A percentile compares a stretch with the other conserved stretches of the same genome.
Conservation (phyloP, 257 asterid genomes). For the Echites panduratus region DNA sequence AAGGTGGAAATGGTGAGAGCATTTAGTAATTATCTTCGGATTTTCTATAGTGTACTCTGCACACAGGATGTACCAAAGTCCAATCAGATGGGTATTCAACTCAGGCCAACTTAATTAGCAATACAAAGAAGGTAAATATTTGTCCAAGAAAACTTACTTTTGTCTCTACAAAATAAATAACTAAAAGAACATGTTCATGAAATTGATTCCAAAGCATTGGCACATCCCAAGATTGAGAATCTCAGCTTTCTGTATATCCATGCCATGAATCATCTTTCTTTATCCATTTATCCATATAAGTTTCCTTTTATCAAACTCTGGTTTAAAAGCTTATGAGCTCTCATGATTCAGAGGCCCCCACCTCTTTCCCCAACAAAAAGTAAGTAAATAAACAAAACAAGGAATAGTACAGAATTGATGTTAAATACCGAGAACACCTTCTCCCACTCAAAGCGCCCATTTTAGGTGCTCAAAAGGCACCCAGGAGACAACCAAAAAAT, state of each 20-base stretch:
- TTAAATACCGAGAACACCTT: no score
- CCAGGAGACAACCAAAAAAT: no score
- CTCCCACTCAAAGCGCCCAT: no score
- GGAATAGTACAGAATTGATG: no score
- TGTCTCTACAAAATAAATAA: neutral
- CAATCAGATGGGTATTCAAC: neutral
- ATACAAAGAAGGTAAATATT: neutral
- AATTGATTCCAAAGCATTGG: neutral
- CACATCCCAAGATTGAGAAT: neutral
- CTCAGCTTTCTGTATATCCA: neutral
- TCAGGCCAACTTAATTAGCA: neutral
- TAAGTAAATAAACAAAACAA: no score
- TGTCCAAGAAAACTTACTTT: neutral
- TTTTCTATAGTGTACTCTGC: conserved; percentile 84
- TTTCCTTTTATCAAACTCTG: neutral
- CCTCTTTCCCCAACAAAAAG: no score
- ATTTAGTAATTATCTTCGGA: conserved; percentile 77
- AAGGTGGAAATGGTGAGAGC: conserved; percentile 92
- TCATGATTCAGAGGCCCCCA: neutral
- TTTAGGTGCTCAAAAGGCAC: no score
- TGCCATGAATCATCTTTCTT: neutral
- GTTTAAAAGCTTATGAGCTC: neutral
- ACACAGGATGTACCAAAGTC: conserved; percentile 15
- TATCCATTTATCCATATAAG: neutral
- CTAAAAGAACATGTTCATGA: neutral